These are phyloP conservation scores for Metschnikowia cerradonensis DNA, from an alignment of 805 yeast genomes.

Conservation along the genomic window DNA sequence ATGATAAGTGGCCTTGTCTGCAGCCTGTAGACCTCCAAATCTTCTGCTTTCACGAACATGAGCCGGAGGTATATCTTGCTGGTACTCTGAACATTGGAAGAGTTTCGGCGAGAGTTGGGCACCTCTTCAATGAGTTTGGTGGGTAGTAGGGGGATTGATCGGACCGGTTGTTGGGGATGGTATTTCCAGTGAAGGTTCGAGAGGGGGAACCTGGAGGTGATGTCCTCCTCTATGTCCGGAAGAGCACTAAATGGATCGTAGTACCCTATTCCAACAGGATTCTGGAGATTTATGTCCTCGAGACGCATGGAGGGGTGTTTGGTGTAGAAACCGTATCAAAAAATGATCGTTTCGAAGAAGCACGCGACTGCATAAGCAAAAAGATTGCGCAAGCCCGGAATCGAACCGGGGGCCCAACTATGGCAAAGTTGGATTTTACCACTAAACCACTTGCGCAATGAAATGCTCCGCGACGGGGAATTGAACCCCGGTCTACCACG, in stretches of 20 bases:
- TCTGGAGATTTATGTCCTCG: constrained; percentile 13
- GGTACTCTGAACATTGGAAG: not conserved
- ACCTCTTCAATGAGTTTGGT: constrained; percentile 56
- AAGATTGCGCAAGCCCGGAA: constrained; percentile 21
- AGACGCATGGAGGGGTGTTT: constrained; percentile 8
- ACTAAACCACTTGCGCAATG: constrained; percentile 20
- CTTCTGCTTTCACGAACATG: constrained; percentile 63
- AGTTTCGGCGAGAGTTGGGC: constrained; percentile 28
- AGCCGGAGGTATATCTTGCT: constrained; percentile 55
- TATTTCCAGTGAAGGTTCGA: constrained; percentile 68
- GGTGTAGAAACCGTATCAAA: not conserved
- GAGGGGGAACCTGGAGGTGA: constrained; percentile 49
- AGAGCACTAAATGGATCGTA: constrained; percentile 72
- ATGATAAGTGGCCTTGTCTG: constrained; percentile 77
- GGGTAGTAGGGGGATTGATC: constrained; percentile 59
- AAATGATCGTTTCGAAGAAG: not conserved
- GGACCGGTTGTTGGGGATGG: constrained; percentile 46
- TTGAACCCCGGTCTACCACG: constrained; percentile 24
- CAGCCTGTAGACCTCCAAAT: constrained; percentile 69
- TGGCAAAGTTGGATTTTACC: constrained; percentile 22
- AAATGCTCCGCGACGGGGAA: constrained; percentile 22
- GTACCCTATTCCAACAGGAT: constrained; percentile 45
- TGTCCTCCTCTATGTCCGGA: constrained; percentile 39
- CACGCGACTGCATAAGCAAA: constrained; percentile 3
- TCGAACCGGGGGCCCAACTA: constrained; percentile 23